phyloP scores from a whole-genome alignment of 306 rosid species.

The Malus asiatica region DNA sequence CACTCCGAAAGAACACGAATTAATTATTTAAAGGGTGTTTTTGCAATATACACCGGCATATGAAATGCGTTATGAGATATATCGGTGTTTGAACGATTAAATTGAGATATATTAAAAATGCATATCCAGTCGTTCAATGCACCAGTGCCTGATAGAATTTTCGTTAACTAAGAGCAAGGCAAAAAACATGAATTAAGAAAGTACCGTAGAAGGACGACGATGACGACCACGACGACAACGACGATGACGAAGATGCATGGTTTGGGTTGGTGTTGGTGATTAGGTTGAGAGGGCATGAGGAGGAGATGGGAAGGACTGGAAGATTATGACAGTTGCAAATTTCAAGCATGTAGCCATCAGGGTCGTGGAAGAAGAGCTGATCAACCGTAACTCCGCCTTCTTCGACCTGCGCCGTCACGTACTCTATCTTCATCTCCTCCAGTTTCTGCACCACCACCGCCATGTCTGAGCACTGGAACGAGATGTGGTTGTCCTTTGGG shows the following conservation, averaged over 20 bases:
- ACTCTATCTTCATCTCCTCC: slow-evolving; percentile 39
- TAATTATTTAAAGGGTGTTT: too few species aligned
- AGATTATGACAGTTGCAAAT: slow-evolving; percentile 70
- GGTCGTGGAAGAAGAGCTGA: slow-evolving; percentile 74
- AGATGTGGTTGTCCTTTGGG: slow-evolving; percentile 67
- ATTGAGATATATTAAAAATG: too few species aligned
- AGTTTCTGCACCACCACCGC: slow-evolving; percentile 34
- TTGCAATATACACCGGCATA: too few species aligned
- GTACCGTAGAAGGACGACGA: slow-evolving; percentile 28
- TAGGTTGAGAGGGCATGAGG: slow-evolving; percentile 31
- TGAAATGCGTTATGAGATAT: too few species aligned
- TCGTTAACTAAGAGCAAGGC: too few species aligned
- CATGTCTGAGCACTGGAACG: slow-evolving; percentile 56
- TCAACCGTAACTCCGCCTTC: slow-evolving; percentile 62
- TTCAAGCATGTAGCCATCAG: slow-evolving; percentile 69
- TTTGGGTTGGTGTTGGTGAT: background rate
- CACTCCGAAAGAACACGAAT: too few species aligned
- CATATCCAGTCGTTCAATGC: too few species aligned
- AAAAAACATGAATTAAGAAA: too few species aligned
- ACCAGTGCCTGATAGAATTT: too few species aligned
- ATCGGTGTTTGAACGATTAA: too few species aligned
- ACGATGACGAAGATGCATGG: background rate
- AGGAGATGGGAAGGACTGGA: slow-evolving; percentile 56
- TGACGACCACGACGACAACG: background rate
- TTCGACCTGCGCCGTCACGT: slow-evolving; percentile 50